phyloP scores from a whole-genome alignment of 2,329 filamentous ascomycete genomes.

The Colletotrichum scovillei region DNA sequence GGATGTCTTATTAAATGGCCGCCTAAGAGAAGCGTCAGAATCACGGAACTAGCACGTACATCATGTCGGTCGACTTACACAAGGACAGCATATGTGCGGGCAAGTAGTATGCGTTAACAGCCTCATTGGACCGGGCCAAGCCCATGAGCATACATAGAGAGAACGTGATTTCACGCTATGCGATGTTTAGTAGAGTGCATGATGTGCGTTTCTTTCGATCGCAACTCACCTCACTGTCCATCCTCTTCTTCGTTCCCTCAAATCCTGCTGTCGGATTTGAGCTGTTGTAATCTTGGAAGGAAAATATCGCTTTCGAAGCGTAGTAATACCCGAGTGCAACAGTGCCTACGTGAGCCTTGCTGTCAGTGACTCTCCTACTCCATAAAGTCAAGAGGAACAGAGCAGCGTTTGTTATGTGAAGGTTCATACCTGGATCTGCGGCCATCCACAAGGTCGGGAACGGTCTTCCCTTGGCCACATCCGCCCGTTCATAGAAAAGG shows the following conservation, averaged over 20 bases:
- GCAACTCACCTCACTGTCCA: slow-evolving; percentile 26
- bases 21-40: neutral
- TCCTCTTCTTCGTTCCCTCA: slow-evolving; percentile 21
- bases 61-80: slow-evolving; percentile 15
- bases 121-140: slow-evolving; percentile 38
- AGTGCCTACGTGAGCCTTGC: slow-evolving; percentile 37
- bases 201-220: neutral
- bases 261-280: slow-evolving; percentile 19
- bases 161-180: slow-evolving; percentile 17
- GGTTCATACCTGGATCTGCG: slow-evolving; percentile 44
- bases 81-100: slow-evolving; percentile 39
- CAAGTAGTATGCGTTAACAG: slow-evolving; percentile 38
- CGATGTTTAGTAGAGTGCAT: neutral
- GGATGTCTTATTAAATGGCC: slow-evolving; percentile 26
- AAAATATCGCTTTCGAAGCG: slow-evolving; percentile 37
- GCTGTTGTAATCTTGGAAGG: slow-evolving; percentile 33
- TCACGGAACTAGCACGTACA: neutral
- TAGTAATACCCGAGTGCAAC: slow-evolving; percentile 52
- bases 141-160: slow-evolving; percentile 38
- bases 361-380: no score
- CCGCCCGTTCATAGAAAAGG: slow-evolving; percentile 43
- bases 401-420: neutral
- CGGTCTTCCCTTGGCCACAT: slow-evolving; percentile 39
- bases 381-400: no score
- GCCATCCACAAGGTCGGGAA: slow-evolving; percentile 51